These are phyloP conservation scores for Podosphaera fusca DNA, from an alignment of 2,329 filamentous ascomycete species.

Conservation along the genomic window DNA sequence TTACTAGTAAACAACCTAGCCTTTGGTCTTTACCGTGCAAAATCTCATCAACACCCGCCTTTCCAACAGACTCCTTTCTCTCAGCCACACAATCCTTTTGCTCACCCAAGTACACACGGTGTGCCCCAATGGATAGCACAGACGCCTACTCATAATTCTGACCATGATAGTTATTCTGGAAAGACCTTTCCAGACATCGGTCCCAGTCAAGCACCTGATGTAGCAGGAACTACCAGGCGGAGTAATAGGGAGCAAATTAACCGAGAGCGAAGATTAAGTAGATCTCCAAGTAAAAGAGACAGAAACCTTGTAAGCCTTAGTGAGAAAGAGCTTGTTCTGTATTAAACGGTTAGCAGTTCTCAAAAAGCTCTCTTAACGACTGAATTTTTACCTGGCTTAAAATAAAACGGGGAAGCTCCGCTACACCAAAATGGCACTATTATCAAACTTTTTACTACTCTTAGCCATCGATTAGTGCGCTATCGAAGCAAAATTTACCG, in stretches of 20 bases:
- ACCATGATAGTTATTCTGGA: conserved; percentile 7
- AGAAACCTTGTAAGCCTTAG: conserved; percentile 1
- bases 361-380: not conserved
- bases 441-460: no score
- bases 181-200: conserved; percentile 11
- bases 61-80: conserved; percentile 3
- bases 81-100: conserved; percentile 1
- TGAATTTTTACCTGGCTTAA: not conserved
- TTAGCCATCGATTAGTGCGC: no score
- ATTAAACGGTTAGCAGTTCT: not conserved
- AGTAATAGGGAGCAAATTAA: not conserved
- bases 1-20: conserved; percentile 28
- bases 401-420: no score
- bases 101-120: conserved; percentile 2
- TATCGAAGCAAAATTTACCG: no score
- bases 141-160: conserved; percentile 8
- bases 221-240: conserved; percentile 6
- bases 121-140: conserved; percentile 13
- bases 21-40: conserved; percentile 18
- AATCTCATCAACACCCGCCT: conserved; percentile 12
- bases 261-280: conserved; percentile 2
- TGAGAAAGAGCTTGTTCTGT: not conserved
- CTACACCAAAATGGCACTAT: no score
- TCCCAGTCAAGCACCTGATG: conserved; percentile 11
- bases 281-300: conserved; percentile 12